A percentile compares a stretch with the other conserved stretches of the same genome.
Evolutionary conservation across 2,329 filamentous ascomycete species (phyloP).

Genomic region (Aspergillus sp.): DNA sequence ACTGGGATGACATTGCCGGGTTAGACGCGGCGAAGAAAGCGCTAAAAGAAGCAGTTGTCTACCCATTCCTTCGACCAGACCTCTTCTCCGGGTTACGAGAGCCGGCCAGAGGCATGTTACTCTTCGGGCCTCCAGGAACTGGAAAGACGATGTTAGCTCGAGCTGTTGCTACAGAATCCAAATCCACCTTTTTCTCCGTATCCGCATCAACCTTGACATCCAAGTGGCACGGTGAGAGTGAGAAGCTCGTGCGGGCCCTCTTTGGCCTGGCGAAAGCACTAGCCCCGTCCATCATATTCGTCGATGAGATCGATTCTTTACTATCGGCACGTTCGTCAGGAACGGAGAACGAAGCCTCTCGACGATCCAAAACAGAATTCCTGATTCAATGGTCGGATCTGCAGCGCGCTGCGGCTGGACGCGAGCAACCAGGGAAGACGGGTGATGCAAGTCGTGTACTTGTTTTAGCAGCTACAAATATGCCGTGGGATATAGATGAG

Average conservation of each 20-base stretch:
- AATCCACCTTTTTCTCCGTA: slow-evolving; percentile 95
- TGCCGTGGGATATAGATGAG: slow-evolving; percentile 98
- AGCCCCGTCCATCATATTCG: slow-evolving; percentile 95
- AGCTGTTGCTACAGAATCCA: slow-evolving; percentile 91
- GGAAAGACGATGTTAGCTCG: slow-evolving; percentile 98
- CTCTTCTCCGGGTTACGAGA: slow-evolving; percentile 95
- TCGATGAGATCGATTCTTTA: slow-evolving; percentile 96
- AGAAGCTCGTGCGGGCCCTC: slow-evolving; percentile 91
- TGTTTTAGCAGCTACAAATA: slow-evolving; percentile 91
- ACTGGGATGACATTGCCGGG: slow-evolving; percentile 92
- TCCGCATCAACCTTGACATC: slow-evolving; percentile 92
- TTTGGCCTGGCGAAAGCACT: slow-evolving; percentile 88
- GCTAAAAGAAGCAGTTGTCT: slow-evolving; percentile 93
- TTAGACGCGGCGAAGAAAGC: slow-evolving; percentile 89
- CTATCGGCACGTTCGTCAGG: slow-evolving; percentile 77
- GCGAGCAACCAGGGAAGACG: slow-evolving; percentile 69
- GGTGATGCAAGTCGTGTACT: slow-evolving; percentile 86
- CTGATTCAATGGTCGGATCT: slow-evolving; percentile 96
- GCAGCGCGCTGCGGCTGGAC: slow-evolving; percentile 85
- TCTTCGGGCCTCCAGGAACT: slow-evolving; percentile 96
- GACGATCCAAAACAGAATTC: slow-evolving; percentile 96
- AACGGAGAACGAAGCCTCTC: slow-evolving; percentile 88
- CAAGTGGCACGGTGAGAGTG: slow-evolving; percentile 94
- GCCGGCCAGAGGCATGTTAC: slow-evolving; percentile 89
- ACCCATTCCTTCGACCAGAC: slow-evolving; percentile 93